phyloP scores from a whole-genome alignment of 352 stramenopile species.

The Pythium coloratum region DNA sequence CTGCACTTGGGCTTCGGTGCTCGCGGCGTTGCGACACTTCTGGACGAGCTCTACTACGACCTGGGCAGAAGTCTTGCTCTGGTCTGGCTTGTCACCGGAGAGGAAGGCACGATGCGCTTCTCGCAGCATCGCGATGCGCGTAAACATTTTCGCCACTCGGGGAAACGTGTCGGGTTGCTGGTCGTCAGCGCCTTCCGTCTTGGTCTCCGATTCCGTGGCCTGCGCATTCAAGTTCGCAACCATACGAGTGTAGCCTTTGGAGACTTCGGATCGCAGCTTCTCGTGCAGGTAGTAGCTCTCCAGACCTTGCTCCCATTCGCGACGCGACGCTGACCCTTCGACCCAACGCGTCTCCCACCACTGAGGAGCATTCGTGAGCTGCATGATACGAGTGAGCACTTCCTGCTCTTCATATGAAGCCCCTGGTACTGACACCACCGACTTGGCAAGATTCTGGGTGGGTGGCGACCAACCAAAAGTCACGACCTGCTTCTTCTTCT shows the following conservation, averaged over 20 bases:
- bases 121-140: not conserved
- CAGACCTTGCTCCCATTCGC: not conserved
- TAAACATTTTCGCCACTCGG: not conserved
- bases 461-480: too few relatives aligned
- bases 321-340: not conserved
- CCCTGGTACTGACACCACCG: too few relatives aligned
- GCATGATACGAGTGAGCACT: too few relatives aligned
- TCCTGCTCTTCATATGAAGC: too few relatives aligned
- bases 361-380: not conserved
- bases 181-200: not conserved
- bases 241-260: not conserved
- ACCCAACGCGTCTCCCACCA: not conserved
- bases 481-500: too few relatives aligned
- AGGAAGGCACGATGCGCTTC: not conserved
- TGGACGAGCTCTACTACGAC: not conserved
- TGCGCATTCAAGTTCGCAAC: not conserved
- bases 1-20: not conserved
- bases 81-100: not conserved
- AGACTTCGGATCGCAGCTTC: not conserved
- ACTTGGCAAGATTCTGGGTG: too few relatives aligned
- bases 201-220: not conserved
- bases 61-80: not conserved
- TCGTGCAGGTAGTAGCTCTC: not conserved
- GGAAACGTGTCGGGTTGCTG: not conserved
- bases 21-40: not conserved